These are phyloP conservation scores for Cutaneotrichosporon cutaneum DNA, from an alignment of 1,284 basidiomycete genomes.

Conservation along the genomic window DNA sequence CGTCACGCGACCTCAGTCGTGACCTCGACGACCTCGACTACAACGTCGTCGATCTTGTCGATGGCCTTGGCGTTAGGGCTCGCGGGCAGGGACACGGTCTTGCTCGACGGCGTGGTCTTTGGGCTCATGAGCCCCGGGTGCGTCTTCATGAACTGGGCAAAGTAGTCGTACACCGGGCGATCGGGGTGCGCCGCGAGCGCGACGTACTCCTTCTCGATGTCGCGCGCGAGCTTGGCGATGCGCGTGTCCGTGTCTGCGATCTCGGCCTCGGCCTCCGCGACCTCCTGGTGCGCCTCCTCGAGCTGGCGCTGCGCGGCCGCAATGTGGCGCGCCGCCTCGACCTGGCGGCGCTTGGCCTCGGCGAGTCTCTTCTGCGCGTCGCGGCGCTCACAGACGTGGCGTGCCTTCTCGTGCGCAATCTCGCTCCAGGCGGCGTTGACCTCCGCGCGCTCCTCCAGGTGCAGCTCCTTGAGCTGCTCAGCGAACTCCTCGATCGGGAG, in stretches of 20 bases:
- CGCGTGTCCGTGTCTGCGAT: not conserved
- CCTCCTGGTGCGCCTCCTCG: not conserved
- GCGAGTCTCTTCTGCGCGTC: not conserved
- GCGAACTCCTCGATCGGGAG: not conserved
- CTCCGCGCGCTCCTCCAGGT: not conserved
- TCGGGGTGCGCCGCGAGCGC: not conserved
- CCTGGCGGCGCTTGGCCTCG: not conserved
- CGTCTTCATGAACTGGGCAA: not conserved
- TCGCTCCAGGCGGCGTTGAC: not conserved
- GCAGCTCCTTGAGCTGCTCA: not conserved
- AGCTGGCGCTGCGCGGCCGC: not conserved
- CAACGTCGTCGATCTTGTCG: not conserved
- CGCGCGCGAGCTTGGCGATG: not conserved
- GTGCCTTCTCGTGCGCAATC: not conserved
- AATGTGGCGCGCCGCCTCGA: not conserved
- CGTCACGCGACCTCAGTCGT: not conserved
- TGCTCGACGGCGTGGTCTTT: not conserved
- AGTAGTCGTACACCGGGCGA: not conserved
- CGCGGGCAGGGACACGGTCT: not conserved
- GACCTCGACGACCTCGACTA: not conserved
- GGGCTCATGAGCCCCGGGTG: not conserved
- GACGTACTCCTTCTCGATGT: constrained; percentile 1
- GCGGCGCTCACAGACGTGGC: not conserved
- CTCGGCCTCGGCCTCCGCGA: not conserved
- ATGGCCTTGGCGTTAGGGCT: not conserved